These are phyloP conservation scores for Epichloe uncinata DNA, from an alignment of 2,329 filamentous ascomycete species.

Conservation along the genomic window DNA sequence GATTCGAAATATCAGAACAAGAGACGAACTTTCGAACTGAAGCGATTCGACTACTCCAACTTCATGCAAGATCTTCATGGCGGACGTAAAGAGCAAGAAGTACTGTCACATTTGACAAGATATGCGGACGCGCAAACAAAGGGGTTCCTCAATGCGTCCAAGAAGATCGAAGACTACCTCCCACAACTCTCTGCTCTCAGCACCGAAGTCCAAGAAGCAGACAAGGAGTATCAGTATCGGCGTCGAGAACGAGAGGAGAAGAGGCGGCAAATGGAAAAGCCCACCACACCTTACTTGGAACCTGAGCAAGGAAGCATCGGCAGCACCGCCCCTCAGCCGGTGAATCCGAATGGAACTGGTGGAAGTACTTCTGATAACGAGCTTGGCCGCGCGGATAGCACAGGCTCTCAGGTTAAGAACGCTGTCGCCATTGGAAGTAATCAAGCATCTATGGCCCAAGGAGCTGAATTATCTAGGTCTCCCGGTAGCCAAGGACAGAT, in stretches of 20 bases:
- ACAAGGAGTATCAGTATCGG: conserved; percentile 95
- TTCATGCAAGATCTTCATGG: conserved; percentile 99
- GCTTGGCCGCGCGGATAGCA: conserved; percentile 60
- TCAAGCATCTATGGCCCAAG: conserved; percentile 16
- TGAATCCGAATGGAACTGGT: conserved; percentile 30
- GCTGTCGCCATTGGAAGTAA: conserved; percentile 31
- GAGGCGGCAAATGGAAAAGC: conserved; percentile 77
- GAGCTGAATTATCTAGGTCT: conserved; percentile 39
- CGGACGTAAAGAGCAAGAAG: conserved; percentile 95
- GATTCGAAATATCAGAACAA: conserved; percentile 95
- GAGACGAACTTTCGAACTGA: conserved; percentile 87
- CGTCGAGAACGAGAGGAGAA: conserved; percentile 94
- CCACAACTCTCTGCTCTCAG: conserved; percentile 84
- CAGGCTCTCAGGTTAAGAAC: conserved; percentile 50
- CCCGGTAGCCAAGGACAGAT: conserved; percentile 39
- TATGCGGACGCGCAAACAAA: conserved; percentile 85
- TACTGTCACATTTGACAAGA: conserved; percentile 84
- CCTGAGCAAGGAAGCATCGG: conserved; percentile 43
- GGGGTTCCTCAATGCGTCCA: conserved; percentile 68
- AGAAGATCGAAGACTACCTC: conserved; percentile 74
- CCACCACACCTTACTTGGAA: conserved; percentile 59
- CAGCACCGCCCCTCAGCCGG: conserved; percentile 18
- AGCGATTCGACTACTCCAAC: conserved; percentile 95
- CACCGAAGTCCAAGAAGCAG: conserved; percentile 78
- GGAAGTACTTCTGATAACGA: conserved; percentile 51